Evolutionary conservation across 75 land plant genomes (phyloP), one percentile per base, ranked within the genome.

Genomic region (Pinus albicaulis): DNA sequence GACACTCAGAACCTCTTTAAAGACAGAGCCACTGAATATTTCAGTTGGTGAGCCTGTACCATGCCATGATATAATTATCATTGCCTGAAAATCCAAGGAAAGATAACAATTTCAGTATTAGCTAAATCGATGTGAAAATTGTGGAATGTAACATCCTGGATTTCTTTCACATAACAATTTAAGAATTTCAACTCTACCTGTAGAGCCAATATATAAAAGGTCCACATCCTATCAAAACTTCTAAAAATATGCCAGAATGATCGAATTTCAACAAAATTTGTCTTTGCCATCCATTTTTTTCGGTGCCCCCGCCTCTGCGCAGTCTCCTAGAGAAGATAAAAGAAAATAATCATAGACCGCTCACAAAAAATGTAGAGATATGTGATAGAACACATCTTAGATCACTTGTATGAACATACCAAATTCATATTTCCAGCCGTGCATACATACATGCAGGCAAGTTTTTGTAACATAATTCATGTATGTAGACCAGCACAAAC

Each of bases 221-320:
- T 83, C 99, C 99, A 97, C 98, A 97, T 90, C 57, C 99, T 80
- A 81, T 97, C 98, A 81, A 94, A 97, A 84, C 99, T 97, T 87
- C 99, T 86, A 74, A 90, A 97, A 56, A 97, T 71, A 72, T 97
- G 99, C 95, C 98, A 94, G 76, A 86, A 97, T 34, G 99, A 87
- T 5, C 99, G 90, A 53, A 91, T 89, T 85, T 97, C 99, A 26
- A 97, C 99, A 89, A 94, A 97, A 82, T 89, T 90, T 19, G 86
- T 81, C 75, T 97, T 97, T 22, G 92, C 92, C 55, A 90, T 55
- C 93, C 93, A 87, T 59, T 5, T 59, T 7, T 59, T 55, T 59
- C 41, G 15, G 56, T 4, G 10, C 56, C 19, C 64, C 82, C 72
- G 15, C 77, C 80, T 56, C 13, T 13, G n/a, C 11, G 2, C 53